Conservation (phyloP, 1,139 yeast genomes). For the Geotrichum candidum region DNA sequence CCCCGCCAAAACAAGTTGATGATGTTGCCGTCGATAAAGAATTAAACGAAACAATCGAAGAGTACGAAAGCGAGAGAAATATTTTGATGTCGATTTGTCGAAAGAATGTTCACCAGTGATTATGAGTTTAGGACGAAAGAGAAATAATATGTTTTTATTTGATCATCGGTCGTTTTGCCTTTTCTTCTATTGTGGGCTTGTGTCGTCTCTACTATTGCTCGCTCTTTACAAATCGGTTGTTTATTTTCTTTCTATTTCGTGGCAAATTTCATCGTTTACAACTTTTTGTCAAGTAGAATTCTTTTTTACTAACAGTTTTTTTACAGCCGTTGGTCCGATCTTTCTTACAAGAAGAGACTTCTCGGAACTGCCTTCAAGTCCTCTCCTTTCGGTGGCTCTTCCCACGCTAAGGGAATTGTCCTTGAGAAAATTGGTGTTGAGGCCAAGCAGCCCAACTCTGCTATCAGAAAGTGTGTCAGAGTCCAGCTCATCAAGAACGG, state of each 20-base stretch:
- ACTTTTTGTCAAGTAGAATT: too few species aligned
- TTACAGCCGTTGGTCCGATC: constrained; percentile 94
- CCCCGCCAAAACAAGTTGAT: not conserved
- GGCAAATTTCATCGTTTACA: not conserved
- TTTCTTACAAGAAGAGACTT: constrained; percentile 95
- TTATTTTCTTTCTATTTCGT: constrained; percentile 4
- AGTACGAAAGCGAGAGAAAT: not conserved
- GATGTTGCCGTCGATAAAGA: not conserved
- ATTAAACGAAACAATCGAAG: not conserved
- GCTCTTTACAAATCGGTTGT: constrained; percentile 21
- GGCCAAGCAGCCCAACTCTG: constrained; percentile 99
- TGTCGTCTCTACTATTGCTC: not conserved
- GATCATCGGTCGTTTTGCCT: not conserved
- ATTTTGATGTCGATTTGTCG: not conserved
- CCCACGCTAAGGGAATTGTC: constrained; percentile 99
- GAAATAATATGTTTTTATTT: not conserved
- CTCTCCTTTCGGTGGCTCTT: constrained; percentile 99
- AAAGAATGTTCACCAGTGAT: not conserved
- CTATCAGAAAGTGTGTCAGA: constrained; percentile 99
- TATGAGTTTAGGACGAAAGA: not conserved
- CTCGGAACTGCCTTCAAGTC: constrained; percentile 99
- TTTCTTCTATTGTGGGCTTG: not conserved
- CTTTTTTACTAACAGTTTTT: constrained; percentile 9
- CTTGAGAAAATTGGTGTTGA: constrained; percentile 99
- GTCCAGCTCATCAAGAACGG: constrained; percentile 99